Base-by-base conservation (phyloP, 2,329 filamentous ascomycete species). In the Calycina marina region DNA sequence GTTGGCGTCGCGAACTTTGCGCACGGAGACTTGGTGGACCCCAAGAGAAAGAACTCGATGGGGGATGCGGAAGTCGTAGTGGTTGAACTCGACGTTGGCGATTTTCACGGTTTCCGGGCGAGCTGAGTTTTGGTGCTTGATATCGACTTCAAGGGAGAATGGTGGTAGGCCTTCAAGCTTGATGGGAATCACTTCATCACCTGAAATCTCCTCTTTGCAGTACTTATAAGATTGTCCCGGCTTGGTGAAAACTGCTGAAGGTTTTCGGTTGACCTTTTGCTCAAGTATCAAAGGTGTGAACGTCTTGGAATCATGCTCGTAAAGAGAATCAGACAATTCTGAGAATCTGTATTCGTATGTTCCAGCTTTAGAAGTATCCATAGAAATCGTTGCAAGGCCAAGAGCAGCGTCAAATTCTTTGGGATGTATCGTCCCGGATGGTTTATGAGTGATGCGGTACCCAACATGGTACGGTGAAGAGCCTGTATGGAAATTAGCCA, bases 181-280 rank as follows among this genome's bases (percentile, higher is more conserved):
- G 37, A 98, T 78, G 0, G 88, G 86, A 34, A 98, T 93, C 25
- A 72, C 74, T 49, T 98, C 86, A 47, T 92, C 83, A 18, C 76
- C 72, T 33, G 73, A 72, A 31, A 79, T 70, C 47, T 93, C 83
- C 29, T 85, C 76, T 53, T 85, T 78, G 59, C 90, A 98, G 57
- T 88, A 93, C 53, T 90, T 93, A 63, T 94, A 94, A 1, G 83
- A 86, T 55, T 90, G 90, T 11, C 86, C 86, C 3, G 86, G 83
- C 43, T 82, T 82, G 37, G 69, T 67, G 51, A 98, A 98, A 4
- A 69, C 65, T 4, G 86, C 90, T 2, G 76, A 72, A 1, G 90
- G 90, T 37, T 79, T 80, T 10, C 83, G 68, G 48, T 93, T 79
- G 30, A 98, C 84, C 14, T 68, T 77, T 55, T 98, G 90, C 44